Conservation (phyloP, 2,329 filamentous ascomycete species). For the Trichophyton verrucosum region DNA sequence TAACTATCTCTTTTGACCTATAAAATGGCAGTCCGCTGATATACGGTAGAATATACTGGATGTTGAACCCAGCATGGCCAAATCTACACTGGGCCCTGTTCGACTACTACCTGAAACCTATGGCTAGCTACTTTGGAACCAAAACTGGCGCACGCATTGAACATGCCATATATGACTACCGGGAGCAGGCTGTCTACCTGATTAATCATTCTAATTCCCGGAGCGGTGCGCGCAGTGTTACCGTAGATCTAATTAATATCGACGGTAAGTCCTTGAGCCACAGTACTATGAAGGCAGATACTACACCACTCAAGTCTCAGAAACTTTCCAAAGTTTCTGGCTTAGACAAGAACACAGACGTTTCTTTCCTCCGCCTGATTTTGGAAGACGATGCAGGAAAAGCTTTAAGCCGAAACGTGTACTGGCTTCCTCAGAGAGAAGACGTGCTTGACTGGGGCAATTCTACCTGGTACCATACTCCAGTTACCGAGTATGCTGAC, state of each 20-base stretch:
- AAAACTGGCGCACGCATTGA: constrained; percentile 42
- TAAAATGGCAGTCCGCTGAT: no score
- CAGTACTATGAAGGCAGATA: constrained; percentile 22
- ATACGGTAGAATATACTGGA: constrained; percentile 46
- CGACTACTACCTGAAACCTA: constrained; percentile 49
- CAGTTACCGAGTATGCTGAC: constrained; percentile 41
- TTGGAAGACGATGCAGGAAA: constrained; percentile 26
- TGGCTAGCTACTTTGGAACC: constrained; percentile 47
- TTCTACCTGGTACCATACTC: constrained; percentile 49
- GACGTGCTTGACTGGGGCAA: constrained; percentile 45
- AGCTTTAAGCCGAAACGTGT: constrained; percentile 45
- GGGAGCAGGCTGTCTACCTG: constrained; percentile 34
- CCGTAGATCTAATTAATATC: constrained; percentile 39
- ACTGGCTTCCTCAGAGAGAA: constrained; percentile 41
- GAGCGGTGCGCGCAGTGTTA: constrained; percentile 32
- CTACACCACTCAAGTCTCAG: constrained; percentile 37
- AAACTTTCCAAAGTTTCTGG: constrained; percentile 24
- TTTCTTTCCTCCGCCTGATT: constrained; percentile 41
- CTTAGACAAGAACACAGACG: constrained; percentile 26
- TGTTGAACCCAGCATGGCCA: constrained; percentile 55
- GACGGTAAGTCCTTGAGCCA: constrained; percentile 34
- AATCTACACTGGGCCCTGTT: constrained; percentile 54
- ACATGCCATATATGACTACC: constrained; percentile 46
- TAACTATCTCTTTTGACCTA: background rate
- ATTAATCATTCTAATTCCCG: constrained; percentile 42